Evolutionary conservation across 2,329 filamentous ascomycete genomes (phyloP).

Genomic region (Aciculosporium take): DNA sequence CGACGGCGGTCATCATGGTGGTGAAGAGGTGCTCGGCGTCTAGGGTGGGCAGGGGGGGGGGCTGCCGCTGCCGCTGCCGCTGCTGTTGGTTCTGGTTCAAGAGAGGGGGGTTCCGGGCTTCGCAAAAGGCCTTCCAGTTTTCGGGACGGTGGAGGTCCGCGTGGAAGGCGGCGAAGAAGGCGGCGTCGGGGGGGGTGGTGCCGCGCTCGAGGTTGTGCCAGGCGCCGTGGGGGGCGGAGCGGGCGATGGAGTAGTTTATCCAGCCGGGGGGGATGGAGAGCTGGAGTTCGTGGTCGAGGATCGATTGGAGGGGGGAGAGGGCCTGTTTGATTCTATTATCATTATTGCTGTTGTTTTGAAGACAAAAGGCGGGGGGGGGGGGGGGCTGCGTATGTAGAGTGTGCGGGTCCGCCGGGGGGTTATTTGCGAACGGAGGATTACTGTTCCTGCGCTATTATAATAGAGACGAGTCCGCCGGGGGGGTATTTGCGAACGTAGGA

Average conservation of each 20-base stretch:
- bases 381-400: too few species aligned
- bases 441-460: too few species aligned
- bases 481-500: too few species aligned
- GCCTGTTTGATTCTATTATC: conserved; percentile 39
- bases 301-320: conserved; percentile 79
- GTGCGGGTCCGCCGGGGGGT: too few species aligned
- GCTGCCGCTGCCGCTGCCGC: conserved; percentile 19
- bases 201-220: conserved; percentile 87
- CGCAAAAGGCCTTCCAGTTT: conserved; percentile 57
- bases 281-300: conserved; percentile 73
- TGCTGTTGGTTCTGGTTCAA: too few species aligned
- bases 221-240: conserved; percentile 59
- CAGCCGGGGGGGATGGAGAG: conserved; percentile 72
- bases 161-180: conserved; percentile 66
- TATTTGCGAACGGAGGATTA: too few species aligned
- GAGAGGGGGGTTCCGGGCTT: conserved; percentile 34
- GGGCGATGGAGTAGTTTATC: conserved; percentile 81
- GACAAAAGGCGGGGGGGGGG: neutral
- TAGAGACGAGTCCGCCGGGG: too few species aligned
- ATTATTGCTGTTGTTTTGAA: neutral
- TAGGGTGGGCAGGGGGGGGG: conserved; percentile 55
- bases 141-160: conserved; percentile 51
- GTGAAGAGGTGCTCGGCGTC: conserved; percentile 73
- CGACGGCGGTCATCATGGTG: conserved; percentile 71
- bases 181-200: conserved; percentile 57